Base-by-base conservation (phyloP, 139 green algal genomes). In the Spirogloea muscicola region DNA sequence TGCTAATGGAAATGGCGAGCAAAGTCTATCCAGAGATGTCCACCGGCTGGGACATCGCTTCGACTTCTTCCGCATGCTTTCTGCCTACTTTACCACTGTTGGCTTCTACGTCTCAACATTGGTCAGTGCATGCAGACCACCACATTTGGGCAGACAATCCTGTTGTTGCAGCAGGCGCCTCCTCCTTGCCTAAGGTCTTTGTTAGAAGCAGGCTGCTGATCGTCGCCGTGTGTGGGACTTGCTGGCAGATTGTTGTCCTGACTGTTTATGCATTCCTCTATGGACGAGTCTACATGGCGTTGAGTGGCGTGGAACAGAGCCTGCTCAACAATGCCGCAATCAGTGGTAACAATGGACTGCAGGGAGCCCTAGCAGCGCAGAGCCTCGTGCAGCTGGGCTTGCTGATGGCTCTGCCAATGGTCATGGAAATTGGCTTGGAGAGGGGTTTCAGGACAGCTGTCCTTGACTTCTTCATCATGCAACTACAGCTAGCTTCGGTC, bases 21-120 rank as follows among this genome's bases (percentile, higher is more conserved):
- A 91, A 86, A 86, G 85, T 13, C 88, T 94, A 49, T 90, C 84
- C 0, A 75, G 90, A 1, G 90, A 96, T 66, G 74, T 89, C n/a
- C 84, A 74, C 67, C 85, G 91, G 43, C 77, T 96, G 57, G 80
- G 71, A 48, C 83, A 77, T 3, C 69, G 82, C 31, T 67, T 91
- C 6, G 70, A 78, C 58, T 78, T 78, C 70, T 73, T 78, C 59
- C 72, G 78, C 49, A 57, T 62, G 48, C 69, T 84, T 25, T 76
- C 55, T 18, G 62, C 71, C 21, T 84, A 76, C 34, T 65, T 79
- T 27, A 79, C 64, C 2, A 71, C 49, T 13, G 78, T 72, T 3
- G 78, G 78, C 13, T 76, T 84, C 37, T 81, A 75, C 42, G 41
- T 80, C 70, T 77, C 33, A 40, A 58, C 74, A 0, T 29, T 72